Evolutionary conservation across 305 asterid genomes (phyloP).

Genomic region (Fraxinus albicans): DNA sequence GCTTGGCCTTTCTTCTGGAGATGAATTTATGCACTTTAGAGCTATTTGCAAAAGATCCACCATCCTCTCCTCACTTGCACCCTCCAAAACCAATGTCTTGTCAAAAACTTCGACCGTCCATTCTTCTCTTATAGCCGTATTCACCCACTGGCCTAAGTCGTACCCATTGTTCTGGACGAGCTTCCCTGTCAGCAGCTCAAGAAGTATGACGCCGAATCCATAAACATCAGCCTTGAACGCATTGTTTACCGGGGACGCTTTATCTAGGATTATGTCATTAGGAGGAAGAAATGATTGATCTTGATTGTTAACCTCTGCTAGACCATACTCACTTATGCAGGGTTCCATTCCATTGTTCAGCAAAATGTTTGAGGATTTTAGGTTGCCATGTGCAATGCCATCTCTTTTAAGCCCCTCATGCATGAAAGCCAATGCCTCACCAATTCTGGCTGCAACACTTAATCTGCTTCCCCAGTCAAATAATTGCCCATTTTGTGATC

Average conservation of each 20-base stretch:
- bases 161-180: slow-evolving; percentile 47
- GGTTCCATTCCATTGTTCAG: slow-evolving; percentile 54
- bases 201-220: slow-evolving; percentile 59
- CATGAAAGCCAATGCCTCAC: slow-evolving; percentile 62
- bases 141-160: slow-evolving; percentile 73
- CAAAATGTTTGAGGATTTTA: slow-evolving; percentile 72
- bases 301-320: slow-evolving; percentile 33
- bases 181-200: slow-evolving; percentile 71
- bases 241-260: not conserved
- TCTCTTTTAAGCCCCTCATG: slow-evolving; percentile 53
- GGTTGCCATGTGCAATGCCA: slow-evolving; percentile 63
- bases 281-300: slow-evolving; percentile 25
- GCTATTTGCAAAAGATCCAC: slow-evolving; percentile 64
- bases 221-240: slow-evolving; percentile 46
- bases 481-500: slow-evolving; percentile 32
- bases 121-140: slow-evolving; percentile 63
- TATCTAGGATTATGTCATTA: slow-evolving; percentile 28
- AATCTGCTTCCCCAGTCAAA: slow-evolving; percentile 64
- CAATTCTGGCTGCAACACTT: slow-evolving; percentile 43
- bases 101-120: slow-evolving; percentile 84
- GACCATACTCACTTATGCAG: slow-evolving; percentile 65
- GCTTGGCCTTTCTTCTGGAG: slow-evolving; percentile 45
- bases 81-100: slow-evolving; percentile 41
- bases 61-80: slow-evolving; percentile 69
- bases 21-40: slow-evolving; percentile 49